These are phyloP conservation scores for Colletotrichum tropicale DNA, from an alignment of 2,329 filamentous ascomycete species.

Conservation along the genomic window DNA sequence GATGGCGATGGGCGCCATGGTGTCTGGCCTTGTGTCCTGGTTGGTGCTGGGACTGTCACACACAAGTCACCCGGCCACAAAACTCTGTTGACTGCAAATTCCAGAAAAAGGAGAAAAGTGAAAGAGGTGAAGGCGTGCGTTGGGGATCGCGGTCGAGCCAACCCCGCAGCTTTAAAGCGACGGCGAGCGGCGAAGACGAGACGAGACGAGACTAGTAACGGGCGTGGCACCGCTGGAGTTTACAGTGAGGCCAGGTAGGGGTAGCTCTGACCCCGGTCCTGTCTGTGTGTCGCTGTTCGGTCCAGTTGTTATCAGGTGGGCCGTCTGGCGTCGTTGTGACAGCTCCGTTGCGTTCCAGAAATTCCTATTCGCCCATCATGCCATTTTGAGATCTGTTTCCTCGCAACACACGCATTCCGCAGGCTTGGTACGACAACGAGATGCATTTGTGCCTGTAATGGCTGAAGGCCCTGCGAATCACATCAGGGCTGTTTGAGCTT, in stretches of 20 bases:
- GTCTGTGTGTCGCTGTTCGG: background rate
- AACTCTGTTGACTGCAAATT: background rate
- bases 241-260: background rate
- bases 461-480: slow-evolving; percentile 3
- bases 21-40: background rate
- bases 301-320: background rate
- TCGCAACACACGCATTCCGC: background rate
- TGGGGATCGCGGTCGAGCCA: background rate
- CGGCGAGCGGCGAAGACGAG: background rate
- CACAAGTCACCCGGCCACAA: background rate
- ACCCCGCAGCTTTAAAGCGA: slow-evolving; percentile 11
- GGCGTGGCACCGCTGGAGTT: background rate
- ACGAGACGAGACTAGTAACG: slow-evolving; percentile 1
- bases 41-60: background rate
- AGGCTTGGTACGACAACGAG: background rate
- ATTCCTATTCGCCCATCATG: background rate
- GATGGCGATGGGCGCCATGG: slow-evolving; percentile 62
- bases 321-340: background rate
- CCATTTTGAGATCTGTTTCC: background rate
- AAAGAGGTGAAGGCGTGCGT: background rate
- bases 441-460: background rate
- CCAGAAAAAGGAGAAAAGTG: background rate
- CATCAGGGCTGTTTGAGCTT: background rate
- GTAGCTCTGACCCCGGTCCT: background rate
- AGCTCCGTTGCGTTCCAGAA: background rate